These are phyloP conservation scores for Plicaturopsis crispa DNA, from an alignment of 768 basidiomycete genomes.

Conservation along the genomic window DNA sequence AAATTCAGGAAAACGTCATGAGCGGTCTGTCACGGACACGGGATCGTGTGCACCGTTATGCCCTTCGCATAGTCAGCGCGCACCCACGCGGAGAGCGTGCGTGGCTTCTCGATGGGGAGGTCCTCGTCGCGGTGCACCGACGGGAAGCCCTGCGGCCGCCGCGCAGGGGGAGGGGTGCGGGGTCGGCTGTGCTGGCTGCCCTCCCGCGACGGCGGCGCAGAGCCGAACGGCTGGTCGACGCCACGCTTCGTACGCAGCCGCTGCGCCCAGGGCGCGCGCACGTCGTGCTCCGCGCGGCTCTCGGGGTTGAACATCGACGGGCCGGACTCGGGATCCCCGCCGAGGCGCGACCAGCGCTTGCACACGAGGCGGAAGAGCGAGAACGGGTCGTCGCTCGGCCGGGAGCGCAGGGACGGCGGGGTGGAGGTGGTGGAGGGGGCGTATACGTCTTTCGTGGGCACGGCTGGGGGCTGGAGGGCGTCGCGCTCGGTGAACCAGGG, in stretches of 20 bases:
- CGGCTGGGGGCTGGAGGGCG: too few species aligned
- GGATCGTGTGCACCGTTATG: slow-evolving; percentile 13
- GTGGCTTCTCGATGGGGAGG: too few species aligned
- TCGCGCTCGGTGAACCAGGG: slow-evolving; percentile 46
- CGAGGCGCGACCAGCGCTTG: slow-evolving; percentile 16
- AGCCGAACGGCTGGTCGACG: slow-evolving; percentile 35
- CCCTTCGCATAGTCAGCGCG: slow-evolving; percentile 31
- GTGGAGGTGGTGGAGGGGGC: too few species aligned
- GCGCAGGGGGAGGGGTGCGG: too few species aligned
- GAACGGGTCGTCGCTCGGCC: slow-evolving; percentile 3
- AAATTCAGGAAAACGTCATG: slow-evolving; percentile 3
- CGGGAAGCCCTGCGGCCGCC: too few species aligned
- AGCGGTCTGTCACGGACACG: slow-evolving; percentile 9
- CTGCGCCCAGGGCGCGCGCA: slow-evolving; percentile 44
- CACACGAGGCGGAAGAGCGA: slow-evolving; percentile 15
- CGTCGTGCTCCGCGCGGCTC: slow-evolving; percentile 14
- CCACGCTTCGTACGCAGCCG: slow-evolving; percentile 41
- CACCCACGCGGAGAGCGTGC: too few species aligned
- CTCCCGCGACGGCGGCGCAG: background rate
- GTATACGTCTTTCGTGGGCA: too few species aligned
- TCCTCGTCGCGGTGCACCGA: too few species aligned
- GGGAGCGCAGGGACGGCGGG: slow-evolving; percentile 1
- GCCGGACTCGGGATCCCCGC: slow-evolving; percentile 6
- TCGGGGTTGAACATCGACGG: slow-evolving; percentile 6
- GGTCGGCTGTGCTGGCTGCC: too few species aligned